Percentiles rank a stretch among this genome's conserved stretches.
Evolutionary conservation across 1,284 basidiomycete species (phyloP).

Genomic region (Heliocybe sulcata): DNA sequence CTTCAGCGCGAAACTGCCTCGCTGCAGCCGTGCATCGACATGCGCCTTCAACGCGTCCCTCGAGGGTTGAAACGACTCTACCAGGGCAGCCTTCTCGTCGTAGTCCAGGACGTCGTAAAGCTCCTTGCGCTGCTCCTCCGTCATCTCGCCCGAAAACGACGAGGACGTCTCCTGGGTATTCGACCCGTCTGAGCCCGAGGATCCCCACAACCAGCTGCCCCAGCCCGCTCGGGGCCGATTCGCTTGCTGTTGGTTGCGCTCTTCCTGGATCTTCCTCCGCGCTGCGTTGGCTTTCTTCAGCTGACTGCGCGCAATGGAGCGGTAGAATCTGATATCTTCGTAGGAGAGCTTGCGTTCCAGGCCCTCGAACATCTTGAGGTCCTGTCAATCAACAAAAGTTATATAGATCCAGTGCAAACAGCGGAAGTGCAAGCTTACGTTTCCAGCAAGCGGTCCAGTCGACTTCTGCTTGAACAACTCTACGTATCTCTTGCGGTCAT

Average conservation of each 20-base stretch:
- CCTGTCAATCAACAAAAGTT: slow-evolving; percentile 34
- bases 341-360: slow-evolving; percentile 86
- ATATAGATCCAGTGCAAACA: too few species aligned
- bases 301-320: slow-evolving; percentile 89
- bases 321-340: slow-evolving; percentile 96
- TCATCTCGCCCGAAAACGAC: slow-evolving; percentile 65
- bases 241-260: slow-evolving; percentile 48
- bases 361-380: slow-evolving; percentile 49
- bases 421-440: slow-evolving; percentile 25
- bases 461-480: slow-evolving; percentile 81
- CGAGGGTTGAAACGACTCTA: slow-evolving; percentile 63
- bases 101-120: slow-evolving; percentile 94
- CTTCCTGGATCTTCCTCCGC: slow-evolving; percentile 62
- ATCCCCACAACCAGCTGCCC: slow-evolving; percentile 85
- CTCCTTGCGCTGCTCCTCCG: slow-evolving; percentile 89
- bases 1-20: slow-evolving; percentile 82
- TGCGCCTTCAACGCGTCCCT: slow-evolving; percentile 80
- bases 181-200: slow-evolving; percentile 27
- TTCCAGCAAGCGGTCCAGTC: slow-evolving; percentile 45
- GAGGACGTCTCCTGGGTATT: slow-evolving; percentile 43
- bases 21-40: slow-evolving; percentile 75
- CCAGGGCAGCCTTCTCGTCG: slow-evolving; percentile 77
- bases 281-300: slow-evolving; percentile 81
- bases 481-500: slow-evolving; percentile 83
- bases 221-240: slow-evolving; percentile 50